A percentile compares a stretch with the other conserved stretches of the same genome.
Conservation (phyloP, 2,329 filamentous ascomycete genomes). For the Colletotrichum tanaceti region DNA sequence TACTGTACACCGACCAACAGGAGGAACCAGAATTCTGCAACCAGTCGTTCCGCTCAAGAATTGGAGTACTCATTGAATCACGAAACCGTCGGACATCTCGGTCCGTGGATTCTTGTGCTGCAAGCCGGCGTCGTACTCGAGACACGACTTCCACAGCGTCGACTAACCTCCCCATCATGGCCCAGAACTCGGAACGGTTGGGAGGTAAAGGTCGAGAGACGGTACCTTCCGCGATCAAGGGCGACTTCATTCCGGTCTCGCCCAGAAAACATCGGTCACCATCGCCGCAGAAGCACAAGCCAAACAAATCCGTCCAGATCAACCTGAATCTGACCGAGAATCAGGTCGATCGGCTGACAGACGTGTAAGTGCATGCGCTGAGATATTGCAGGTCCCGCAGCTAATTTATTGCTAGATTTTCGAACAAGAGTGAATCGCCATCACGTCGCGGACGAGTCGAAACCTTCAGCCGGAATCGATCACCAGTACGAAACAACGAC, state of each 20-base stretch:
- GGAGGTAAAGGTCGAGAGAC: slow-evolving; percentile 26
- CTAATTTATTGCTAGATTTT: slow-evolving; percentile 48
- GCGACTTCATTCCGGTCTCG: slow-evolving; percentile 54
- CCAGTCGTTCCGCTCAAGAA: slow-evolving; percentile 29
- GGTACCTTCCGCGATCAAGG: slow-evolving; percentile 47
- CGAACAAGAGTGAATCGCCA: slow-evolving; percentile 47
- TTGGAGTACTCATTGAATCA: background rate
- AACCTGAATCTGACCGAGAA: slow-evolving; percentile 62
- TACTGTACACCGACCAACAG: background rate
- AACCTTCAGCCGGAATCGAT: slow-evolving; percentile 41
- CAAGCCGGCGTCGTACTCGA: background rate
- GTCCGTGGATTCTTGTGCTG: background rate
- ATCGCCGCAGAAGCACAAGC: slow-evolving; percentile 50
- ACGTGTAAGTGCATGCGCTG: slow-evolving; percentile 52
- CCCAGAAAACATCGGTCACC: slow-evolving; percentile 49
- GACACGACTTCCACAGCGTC: slow-evolving; percentile 16
- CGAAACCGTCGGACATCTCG: background rate
- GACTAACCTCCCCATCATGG: slow-evolving; percentile 27
- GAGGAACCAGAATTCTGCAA: slow-evolving; percentile 7
- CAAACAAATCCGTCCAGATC: slow-evolving; percentile 56
- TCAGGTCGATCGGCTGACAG: slow-evolving; percentile 61
- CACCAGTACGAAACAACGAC: slow-evolving; percentile 42
- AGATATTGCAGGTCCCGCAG: background rate
- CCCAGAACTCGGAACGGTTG: slow-evolving; percentile 18
- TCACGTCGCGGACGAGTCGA: slow-evolving; percentile 42